Conservation (phyloP, 2,329 filamentous ascomycete genomes). For the Hypoxylon sp. region DNA sequence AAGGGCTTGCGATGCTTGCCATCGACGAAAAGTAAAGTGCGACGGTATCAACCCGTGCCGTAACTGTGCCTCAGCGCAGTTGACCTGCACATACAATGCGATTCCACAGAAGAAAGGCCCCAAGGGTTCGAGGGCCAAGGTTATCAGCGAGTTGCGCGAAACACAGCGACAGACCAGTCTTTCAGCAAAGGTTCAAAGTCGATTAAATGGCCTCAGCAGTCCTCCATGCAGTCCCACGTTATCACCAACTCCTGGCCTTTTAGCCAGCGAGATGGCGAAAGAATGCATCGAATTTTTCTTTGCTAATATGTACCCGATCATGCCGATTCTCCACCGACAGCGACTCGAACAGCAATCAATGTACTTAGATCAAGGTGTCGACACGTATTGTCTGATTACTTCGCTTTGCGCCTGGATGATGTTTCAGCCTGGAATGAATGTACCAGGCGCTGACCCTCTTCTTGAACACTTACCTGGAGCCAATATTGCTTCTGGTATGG, state of each 20-base stretch:
- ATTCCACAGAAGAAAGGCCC: constrained; percentile 83
- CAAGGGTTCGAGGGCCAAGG: constrained; percentile 81
- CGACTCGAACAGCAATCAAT: constrained; percentile 71
- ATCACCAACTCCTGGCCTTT: constrained; percentile 71
- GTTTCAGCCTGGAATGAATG: constrained; percentile 77
- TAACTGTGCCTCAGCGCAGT: constrained; percentile 77
- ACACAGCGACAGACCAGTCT: constrained; percentile 77
- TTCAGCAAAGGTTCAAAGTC: constrained; percentile 72
- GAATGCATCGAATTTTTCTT: constrained; percentile 79
- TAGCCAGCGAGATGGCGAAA: constrained; percentile 75
- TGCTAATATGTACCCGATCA: constrained; percentile 74
- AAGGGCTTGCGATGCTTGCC: constrained; percentile 79
- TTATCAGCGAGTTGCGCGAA: constrained; percentile 80
- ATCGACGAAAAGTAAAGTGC: constrained; percentile 82
- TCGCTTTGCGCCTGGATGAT: constrained; percentile 78
- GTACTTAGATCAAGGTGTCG: constrained; percentile 73
- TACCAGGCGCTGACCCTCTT: constrained; percentile 70
- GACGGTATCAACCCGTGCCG: constrained; percentile 79
- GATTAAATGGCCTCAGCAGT: constrained; percentile 69
- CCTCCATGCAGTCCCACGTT: constrained; percentile 64
- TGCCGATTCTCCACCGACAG: constrained; percentile 73
- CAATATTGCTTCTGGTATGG: constrained; percentile 74
- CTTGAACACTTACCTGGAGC: constrained; percentile 71
- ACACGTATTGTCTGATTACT: constrained; percentile 75
- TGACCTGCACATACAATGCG: constrained; percentile 81